phyloP scores from a whole-genome alignment of 495 filamentous ascomycete species.

The Annulohypoxylon bovei region DNA sequence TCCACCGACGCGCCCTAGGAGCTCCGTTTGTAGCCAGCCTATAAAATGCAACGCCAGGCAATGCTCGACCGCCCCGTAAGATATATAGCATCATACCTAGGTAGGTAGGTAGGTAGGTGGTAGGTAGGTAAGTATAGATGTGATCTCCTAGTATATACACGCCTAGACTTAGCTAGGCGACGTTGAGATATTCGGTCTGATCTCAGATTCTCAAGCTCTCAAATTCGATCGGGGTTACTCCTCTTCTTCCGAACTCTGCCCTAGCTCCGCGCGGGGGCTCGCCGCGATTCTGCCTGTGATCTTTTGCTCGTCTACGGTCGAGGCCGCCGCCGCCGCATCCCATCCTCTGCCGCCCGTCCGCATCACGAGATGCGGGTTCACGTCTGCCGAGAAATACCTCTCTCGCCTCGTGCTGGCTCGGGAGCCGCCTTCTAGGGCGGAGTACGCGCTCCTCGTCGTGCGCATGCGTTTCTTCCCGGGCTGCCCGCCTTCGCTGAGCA shows the following conservation, averaged over 20 bases:
- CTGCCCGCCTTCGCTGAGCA: constrained; percentile 65
- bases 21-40: constrained; percentile 3
- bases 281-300: background rate
- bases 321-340: constrained; percentile 59
- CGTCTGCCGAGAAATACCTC: constrained; percentile 76
- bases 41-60: constrained; percentile 12
- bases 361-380: constrained; percentile 71
- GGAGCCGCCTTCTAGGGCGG: constrained; percentile 82
- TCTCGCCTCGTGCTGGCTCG: constrained; percentile 77
- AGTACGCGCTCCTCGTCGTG: constrained; percentile 81
- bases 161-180: background rate
- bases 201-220: no score
- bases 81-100: background rate
- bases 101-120: constrained; percentile 12
- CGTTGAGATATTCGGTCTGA: background rate
- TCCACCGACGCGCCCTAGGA: background rate
- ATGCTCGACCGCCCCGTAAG: constrained; percentile 3
- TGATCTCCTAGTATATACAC: constrained; percentile 18
- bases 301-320: background rate
- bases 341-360: constrained; percentile 73
- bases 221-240: background rate
- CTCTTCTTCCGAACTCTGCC: background rate
- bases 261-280: background rate
- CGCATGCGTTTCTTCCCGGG: constrained; percentile 71
- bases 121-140: background rate